Conservation (phyloP, 306 rosid species). For the Albizia julibrissin region DNA sequence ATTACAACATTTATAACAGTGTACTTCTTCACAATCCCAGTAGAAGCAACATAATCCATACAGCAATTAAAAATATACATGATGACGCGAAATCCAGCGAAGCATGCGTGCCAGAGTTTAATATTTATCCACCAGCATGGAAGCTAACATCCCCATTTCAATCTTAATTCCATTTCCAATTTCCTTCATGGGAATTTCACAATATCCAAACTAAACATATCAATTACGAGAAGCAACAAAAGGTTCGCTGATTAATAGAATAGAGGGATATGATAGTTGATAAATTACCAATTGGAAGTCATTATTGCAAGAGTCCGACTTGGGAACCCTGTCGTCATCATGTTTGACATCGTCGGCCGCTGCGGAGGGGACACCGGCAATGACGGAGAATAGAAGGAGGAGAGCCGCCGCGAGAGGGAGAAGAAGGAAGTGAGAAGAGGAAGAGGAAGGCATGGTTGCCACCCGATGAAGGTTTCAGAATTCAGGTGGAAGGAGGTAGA, state of each 20-base stretch:
- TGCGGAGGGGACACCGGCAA: conserved; percentile 27
- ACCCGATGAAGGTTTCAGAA: conserved; percentile 13
- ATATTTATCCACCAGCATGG: too few relatives aligned
- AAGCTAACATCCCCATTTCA: background rate
- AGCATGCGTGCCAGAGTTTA: too few relatives aligned
- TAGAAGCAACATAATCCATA: background rate
- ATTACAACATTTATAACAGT: background rate
- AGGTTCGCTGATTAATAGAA: background rate
- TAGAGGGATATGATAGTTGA: background rate
- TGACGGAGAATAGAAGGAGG: conserved; percentile 38
- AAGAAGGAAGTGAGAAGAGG: conserved; percentile 10
- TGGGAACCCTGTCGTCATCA: conserved; percentile 48
- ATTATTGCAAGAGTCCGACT: conserved; percentile 63
- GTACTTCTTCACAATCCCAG: background rate
- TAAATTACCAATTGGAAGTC: conserved; percentile 68
- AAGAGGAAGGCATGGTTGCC: conserved; percentile 44
- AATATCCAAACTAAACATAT: background rate
- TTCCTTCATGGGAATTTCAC: background rate
- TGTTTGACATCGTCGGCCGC: conserved; percentile 48
- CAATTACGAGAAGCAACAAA: background rate
- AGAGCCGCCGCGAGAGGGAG: conserved; percentile 12
- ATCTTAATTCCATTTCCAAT: background rate
- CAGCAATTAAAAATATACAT: background rate
- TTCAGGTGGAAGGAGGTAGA: conserved; percentile 6
- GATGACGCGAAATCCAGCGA: too few relatives aligned